phyloP scores from a whole-genome alignment of 768 basidiomycete species.

The Roridomyces roridus region DNA sequence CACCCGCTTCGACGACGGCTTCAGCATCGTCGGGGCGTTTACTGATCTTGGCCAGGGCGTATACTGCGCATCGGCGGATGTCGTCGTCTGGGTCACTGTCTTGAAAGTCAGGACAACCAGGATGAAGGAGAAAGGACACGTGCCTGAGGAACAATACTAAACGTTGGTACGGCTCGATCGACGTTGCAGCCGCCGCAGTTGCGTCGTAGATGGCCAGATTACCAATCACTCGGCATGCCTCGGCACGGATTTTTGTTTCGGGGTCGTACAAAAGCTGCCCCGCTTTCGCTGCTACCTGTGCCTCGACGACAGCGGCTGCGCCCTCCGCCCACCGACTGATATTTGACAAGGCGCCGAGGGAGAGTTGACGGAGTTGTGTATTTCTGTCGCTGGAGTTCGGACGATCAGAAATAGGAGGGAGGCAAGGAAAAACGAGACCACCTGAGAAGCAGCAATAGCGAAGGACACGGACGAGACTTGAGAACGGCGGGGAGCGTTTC shows the following conservation, averaged over 20 bases:
- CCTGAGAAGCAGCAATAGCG: neutral
- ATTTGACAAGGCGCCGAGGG: neutral
- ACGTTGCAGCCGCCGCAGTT: neutral
- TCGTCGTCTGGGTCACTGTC: neutral
- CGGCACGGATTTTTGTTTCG: neutral
- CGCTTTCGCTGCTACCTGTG: neutral
- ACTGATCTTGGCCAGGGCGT: neutral
- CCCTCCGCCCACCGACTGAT: neutral
- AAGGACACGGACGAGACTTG: neutral
- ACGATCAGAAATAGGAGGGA: neutral
- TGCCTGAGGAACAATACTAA: neutral
- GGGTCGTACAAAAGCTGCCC: neutral
- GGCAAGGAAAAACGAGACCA: neutral
- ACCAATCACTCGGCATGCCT: neutral
- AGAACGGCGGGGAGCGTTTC: neutral
- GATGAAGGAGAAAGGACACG: neutral
- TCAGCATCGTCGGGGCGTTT: neutral
- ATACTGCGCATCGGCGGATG: neutral
- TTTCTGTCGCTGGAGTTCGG: neutral
- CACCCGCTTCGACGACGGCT: neutral
- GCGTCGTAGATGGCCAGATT: neutral
- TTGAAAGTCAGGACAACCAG: neutral
- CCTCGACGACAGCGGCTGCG: neutral
- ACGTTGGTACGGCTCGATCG: neutral
- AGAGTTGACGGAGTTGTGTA: neutral